Conservation (phyloP, 192 early-diverging fungal species). For the Rhizophagus clarus region DNA sequence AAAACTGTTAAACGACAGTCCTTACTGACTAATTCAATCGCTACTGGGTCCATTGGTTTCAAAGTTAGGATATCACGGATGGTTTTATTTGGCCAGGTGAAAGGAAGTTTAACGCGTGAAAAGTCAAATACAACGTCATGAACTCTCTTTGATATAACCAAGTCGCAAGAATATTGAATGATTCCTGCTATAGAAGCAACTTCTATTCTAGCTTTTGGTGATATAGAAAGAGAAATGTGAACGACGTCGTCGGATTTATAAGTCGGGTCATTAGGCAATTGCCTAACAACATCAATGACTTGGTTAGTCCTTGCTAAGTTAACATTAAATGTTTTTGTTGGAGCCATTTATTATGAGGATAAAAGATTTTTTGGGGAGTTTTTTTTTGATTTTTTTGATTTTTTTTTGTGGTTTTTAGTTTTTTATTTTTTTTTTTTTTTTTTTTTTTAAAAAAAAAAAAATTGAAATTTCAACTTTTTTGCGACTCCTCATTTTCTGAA, state of each 20-base stretch:
- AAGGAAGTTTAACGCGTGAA: slow-evolving; percentile 10
- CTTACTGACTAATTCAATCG: slow-evolving; percentile 24
- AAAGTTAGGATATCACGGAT: slow-evolving; percentile 22
- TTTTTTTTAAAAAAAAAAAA: no score
- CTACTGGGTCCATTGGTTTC: slow-evolving; percentile 5
- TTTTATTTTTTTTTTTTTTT: neutral
- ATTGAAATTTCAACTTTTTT: no score
- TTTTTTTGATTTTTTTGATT: neutral
- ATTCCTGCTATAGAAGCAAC: slow-evolving; percentile 18
- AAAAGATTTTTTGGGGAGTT: neutral
- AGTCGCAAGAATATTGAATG: slow-evolving; percentile 26
- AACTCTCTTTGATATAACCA: neutral
- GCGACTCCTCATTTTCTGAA: no score
- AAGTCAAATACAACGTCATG: slow-evolving; percentile 27
- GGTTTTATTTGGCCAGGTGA: slow-evolving; percentile 23
- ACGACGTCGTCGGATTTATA: slow-evolving; percentile 12
- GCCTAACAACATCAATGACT: neutral
- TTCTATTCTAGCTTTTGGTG: slow-evolving; percentile 22
- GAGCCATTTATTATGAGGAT: neutral
- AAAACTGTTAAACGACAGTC: slow-evolving; percentile 32
- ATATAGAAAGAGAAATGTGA: neutral
- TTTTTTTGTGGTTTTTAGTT: neutral
- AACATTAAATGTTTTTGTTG: slow-evolving; percentile 13
- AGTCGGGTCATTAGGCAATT: neutral
- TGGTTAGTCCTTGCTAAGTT: neutral